These are phyloP conservation scores for Begonia peltatifolia DNA, from an alignment of 306 rosid genomes.

Conservation along the genomic window DNA sequence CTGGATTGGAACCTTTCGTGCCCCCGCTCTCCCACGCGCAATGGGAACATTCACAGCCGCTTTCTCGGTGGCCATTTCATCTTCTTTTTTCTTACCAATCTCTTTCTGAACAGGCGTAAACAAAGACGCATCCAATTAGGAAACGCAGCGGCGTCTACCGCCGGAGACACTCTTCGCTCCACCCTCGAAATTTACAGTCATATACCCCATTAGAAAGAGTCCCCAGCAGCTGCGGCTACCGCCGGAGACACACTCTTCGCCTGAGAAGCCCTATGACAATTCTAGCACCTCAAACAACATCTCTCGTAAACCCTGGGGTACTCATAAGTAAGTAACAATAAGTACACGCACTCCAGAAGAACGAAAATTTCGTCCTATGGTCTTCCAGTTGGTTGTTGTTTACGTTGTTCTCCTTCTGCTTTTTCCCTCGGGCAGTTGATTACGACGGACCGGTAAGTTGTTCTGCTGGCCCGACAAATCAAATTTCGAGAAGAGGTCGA, in stretches of 20 bases:
- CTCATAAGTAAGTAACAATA: slow-evolving; percentile 69
- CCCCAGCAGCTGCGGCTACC: slow-evolving; percentile 80
- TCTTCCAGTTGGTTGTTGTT: slow-evolving; percentile 7
- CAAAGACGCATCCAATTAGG: slow-evolving; percentile 56
- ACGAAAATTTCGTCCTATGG: slow-evolving; percentile 22
- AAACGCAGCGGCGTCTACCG: slow-evolving; percentile 2
- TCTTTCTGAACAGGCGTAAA: slow-evolving; percentile 2
- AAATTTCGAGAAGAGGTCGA: slow-evolving; percentile 31
- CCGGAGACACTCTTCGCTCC: slow-evolving; percentile 18
- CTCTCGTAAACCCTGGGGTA: slow-evolving; percentile 60
- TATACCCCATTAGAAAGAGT: slow-evolving; percentile 59
- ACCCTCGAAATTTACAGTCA: slow-evolving; percentile 9
- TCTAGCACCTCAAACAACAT: slow-evolving; percentile 74
- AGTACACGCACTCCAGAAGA: slow-evolving; percentile 94
- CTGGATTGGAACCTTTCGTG: no score
- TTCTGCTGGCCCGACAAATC: slow-evolving; percentile 39
- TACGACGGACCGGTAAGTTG: slow-evolving; percentile 44
- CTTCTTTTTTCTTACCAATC: no score
- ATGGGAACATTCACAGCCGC: no score
- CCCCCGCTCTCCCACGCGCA: no score
- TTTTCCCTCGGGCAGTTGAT: slow-evolving; percentile 10
- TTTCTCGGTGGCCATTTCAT: no score
- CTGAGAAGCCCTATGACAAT: slow-evolving; percentile 55
- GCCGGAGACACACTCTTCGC: slow-evolving; percentile 32
- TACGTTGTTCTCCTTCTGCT: background rate